Evolutionary conservation across 768 basidiomycete species (phyloP), one percentile per base, ranked within the genome.

Genomic region (Russula olivacea): DNA sequence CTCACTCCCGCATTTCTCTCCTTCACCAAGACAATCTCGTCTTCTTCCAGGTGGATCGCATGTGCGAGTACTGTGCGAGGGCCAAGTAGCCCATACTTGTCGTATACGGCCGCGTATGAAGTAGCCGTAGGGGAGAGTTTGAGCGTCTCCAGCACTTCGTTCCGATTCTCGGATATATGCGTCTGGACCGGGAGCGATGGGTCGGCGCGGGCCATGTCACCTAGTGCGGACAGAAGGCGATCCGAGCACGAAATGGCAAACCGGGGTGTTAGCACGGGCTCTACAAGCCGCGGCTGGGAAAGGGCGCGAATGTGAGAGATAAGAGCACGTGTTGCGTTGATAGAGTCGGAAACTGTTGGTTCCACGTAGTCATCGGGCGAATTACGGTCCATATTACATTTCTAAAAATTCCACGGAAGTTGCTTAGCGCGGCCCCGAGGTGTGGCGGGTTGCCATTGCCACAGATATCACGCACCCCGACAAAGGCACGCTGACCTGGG

Each of bases 181-280:
- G 96, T 98, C 75, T 98, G 96, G 56, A 97, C 89, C 57, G 81
- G 81, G 38, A 98, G 78, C 1, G 74, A 66, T 4, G 84, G 80
- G 68, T 90, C 82, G 3, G 77, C 71, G 23, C 75, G 70, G 0
- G 88, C 88, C 45, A 96, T 74, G 5, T 75, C 67, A 10, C 89
- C 85, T 6, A 98, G 78, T 4, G 76, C 74, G 0, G 70, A 52
- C 55, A 98, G 80, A 34, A 95, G 83, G n/a, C 81, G 75, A 14
- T 79, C 73, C 0, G 93, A 85, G 74, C 93, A 96, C 12, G 91
- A 86, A 62, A 98, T 88, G 25, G 96, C 96, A 73, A 98, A 98
- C n/a, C 96, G 89, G 15, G 96, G 96, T 0, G 96, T 98, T 48
- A 98, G 76, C 69, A 93, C 85, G 5, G 96, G 96, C 60, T 90